phyloP scores from a whole-genome alignment of 176 grass and related monocot species.

The Cymbopogon citratus region DNA sequence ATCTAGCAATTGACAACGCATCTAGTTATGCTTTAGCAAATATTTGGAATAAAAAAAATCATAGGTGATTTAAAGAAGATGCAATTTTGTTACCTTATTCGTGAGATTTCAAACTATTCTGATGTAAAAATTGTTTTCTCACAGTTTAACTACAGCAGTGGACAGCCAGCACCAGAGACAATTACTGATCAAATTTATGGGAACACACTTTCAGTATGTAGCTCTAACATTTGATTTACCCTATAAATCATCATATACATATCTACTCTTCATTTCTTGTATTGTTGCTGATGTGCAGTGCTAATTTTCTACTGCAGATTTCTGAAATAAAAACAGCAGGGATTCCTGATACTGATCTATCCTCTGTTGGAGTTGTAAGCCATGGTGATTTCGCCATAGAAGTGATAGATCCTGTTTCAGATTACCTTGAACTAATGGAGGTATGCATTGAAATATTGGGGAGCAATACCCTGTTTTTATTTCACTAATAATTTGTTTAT shows the following conservation, averaged over 20 bases:
- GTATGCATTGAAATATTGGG: slow-evolving; percentile 25
- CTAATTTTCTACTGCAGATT: slow-evolving; percentile 55
- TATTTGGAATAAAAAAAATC: slow-evolving; percentile 6
- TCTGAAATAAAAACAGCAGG: slow-evolving; percentile 79
- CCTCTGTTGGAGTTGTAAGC: slow-evolving; percentile 49
- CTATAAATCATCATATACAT: neutral
- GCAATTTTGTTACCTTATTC: neutral
- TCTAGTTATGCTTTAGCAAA: neutral
- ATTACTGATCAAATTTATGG: slow-evolving; percentile 89
- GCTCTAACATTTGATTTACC: slow-evolving; percentile 8
- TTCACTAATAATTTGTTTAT: slow-evolving; percentile 2
- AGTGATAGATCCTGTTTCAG: slow-evolving; percentile 86
- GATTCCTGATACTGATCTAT: slow-evolving; percentile 77
- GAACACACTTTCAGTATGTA: slow-evolving; percentile 75
- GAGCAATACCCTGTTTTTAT: neutral
- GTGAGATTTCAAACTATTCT: neutral
- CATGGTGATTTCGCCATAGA: slow-evolving; percentile 69
- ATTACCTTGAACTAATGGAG: slow-evolving; percentile 92
- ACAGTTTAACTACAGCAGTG: slow-evolving; percentile 93
- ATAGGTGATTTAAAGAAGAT: neutral
- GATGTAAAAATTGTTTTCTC: slow-evolving; percentile 10
- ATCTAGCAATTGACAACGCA: neutral
- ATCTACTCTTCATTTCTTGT: slow-evolving; percentile 7
- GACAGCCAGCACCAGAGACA: slow-evolving; percentile 78
- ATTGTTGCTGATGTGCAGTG: neutral